Evolutionary conservation across 2,329 filamentous ascomycete species (phyloP).

Genomic region (Aspergillus novofumigatus): DNA sequence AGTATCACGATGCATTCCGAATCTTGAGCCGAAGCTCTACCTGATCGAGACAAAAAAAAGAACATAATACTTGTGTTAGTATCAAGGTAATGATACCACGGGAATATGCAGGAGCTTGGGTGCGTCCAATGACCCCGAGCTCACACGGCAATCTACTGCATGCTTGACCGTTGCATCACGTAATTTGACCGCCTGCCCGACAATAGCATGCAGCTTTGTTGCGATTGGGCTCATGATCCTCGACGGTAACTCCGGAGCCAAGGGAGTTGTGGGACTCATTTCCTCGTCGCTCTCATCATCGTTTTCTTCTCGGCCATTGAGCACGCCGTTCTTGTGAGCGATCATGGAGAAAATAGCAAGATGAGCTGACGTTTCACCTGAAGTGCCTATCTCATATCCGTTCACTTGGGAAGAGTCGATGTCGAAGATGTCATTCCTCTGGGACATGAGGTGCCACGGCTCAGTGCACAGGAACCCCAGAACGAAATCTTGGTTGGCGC

Average conservation of each 20-base stretch:
- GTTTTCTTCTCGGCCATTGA: neutral
- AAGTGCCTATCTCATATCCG: slow-evolving; percentile 16
- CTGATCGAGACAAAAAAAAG: neutral
- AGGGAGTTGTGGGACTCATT: neutral
- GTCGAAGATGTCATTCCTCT: slow-evolving; percentile 25
- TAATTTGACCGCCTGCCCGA: slow-evolving; percentile 10
- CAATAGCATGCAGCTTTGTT: slow-evolving; percentile 8
- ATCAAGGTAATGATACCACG: slow-evolving; percentile 15
- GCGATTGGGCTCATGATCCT: slow-evolving; percentile 6
- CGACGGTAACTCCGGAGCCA: neutral
- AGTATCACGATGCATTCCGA: neutral
- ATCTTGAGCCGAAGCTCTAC: neutral
- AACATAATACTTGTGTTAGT: neutral
- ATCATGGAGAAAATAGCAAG: neutral
- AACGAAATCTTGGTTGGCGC: slow-evolving; percentile 39
- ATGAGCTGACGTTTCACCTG: neutral
- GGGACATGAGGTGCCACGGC: slow-evolving; percentile 32
- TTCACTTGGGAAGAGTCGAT: slow-evolving; percentile 13
- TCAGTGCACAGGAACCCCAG: slow-evolving; percentile 34
- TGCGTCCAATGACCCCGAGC: neutral
- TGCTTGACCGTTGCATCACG: slow-evolving; percentile 3
- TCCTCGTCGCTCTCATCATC: slow-evolving; percentile 2
- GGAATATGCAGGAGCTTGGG: slow-evolving; percentile 15
- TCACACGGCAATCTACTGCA: neutral
- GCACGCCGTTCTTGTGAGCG: neutral